Evolutionary conservation across 2,329 filamentous ascomycete species (phyloP), one percentile per base, ranked within the genome.

Genomic region (Monosporascus ibericus): DNA sequence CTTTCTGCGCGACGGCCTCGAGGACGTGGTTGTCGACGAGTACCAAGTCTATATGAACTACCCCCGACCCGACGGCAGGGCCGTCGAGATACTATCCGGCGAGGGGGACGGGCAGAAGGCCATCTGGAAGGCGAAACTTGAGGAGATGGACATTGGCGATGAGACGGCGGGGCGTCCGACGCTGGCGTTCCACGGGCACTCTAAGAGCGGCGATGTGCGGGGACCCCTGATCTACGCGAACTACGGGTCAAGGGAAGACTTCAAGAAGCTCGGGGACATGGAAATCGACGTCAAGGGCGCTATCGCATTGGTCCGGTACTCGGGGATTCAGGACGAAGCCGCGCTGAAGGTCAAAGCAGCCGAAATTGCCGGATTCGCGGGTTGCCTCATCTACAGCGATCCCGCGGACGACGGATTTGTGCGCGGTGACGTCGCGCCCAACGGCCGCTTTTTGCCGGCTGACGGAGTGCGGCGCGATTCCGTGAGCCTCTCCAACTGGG

Each of bases 21-120:
- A 96, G 61, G 77, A 86, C 52, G 85, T 95, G 25, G 73, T 76
- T 48, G 78, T 90, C 63, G 87, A 95, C 62, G 82, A 90, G 65
- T 95, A 89, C 68, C 80, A 87, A 62, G 92, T 95, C 17, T 97
- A 96, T 67, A 75, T 97, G 63, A 97, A 97, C 70, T 99, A 95
- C 67, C 91, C 94, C 0, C 87, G 78, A 57, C 73, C 79, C 27
- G 86, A 82, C 55, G 94, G 92, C 14, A 80, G 94, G 48, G 81
- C 85, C 53, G 86, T 99, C 39, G 85, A 92, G 56, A 88, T 99
- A 48, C 75, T 96, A 56, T 84, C 86, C 37, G 79, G 78, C 0
- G 81, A 85, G 49, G 85, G 79, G 0, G 81, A 85, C 49, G 85
- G 78, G 2, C 69, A 75, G 34, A 72, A 84, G 55, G 74, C 84